These are phyloP conservation scores for Batkoa obscura DNA, from an alignment of 371 early-diverging fungal genomes.

Conservation along the genomic window DNA sequence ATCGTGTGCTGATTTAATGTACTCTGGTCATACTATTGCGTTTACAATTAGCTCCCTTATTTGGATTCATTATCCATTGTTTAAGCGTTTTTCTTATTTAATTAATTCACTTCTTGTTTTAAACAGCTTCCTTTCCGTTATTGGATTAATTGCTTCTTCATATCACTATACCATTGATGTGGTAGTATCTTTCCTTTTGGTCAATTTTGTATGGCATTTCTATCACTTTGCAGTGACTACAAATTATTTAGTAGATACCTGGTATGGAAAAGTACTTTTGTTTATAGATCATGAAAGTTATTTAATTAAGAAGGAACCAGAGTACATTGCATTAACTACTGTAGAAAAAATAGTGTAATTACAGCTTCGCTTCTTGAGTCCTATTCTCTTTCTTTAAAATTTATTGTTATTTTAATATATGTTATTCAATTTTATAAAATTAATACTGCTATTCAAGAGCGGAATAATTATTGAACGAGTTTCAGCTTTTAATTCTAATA, in stretches of 20 bases:
- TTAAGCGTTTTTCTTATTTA: neutral
- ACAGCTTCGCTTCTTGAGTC: too few species aligned
- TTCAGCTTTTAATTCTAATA: too few species aligned
- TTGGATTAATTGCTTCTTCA: neutral
- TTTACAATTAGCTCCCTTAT: neutral
- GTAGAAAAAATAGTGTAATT: too few species aligned
- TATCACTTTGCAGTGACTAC: neutral
- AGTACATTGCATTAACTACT: too few species aligned
- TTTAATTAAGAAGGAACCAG: too few species aligned
- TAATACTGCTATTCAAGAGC: too few species aligned
- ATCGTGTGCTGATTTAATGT: conserved; percentile 3
- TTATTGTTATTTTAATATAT: too few species aligned
- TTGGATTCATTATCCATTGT: neutral
- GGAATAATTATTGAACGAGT: too few species aligned
- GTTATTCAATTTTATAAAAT: too few species aligned
- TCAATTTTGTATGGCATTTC: neutral
- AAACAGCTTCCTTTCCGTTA: neutral
- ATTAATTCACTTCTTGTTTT: neutral
- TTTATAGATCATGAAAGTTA: conserved; percentile 4
- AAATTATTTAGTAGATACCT: neutral
- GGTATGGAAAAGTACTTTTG: neutral
- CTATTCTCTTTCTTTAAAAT: too few species aligned
- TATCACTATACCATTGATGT: conserved; percentile 4
- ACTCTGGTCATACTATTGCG: conserved; percentile 5
- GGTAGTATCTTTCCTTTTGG: neutral